Conservation (phyloP, 257 asterid species). For the Cynanchum wilfordii region DNA sequence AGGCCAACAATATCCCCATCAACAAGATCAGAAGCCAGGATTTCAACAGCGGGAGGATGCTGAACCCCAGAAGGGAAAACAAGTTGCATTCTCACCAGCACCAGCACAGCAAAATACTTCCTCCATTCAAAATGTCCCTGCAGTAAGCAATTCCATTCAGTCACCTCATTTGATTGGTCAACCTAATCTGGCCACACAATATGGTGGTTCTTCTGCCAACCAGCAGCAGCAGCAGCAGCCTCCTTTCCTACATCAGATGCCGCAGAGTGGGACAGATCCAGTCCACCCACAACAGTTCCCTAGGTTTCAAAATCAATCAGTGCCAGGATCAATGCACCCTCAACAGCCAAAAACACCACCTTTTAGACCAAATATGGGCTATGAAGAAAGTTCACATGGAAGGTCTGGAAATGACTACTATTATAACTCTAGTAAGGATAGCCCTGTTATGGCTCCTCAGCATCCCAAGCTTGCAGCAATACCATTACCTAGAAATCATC, state of each 20-base stretch:
- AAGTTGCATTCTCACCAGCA: constrained; percentile 55
- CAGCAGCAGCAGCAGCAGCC: constrained; percentile 64
- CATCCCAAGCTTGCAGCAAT: constrained; percentile 82
- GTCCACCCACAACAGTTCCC: constrained; percentile 46
- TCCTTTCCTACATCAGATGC: constrained; percentile 34
- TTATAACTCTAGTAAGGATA: constrained; percentile 43
- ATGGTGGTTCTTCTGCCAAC: constrained; percentile 41
- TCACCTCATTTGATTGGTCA: constrained; percentile 40
- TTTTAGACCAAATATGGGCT: constrained; percentile 50
- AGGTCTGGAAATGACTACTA: constrained; percentile 59
- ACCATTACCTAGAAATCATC: constrained; percentile 66
- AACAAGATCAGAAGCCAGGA: constrained; percentile 56
- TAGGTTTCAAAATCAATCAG: constrained; percentile 57
- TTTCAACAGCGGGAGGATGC: constrained; percentile 47
- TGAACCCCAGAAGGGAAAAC: constrained; percentile 56
- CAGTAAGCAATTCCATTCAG: constrained; percentile 35
- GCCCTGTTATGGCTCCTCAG: constrained; percentile 41
- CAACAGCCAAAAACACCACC: constrained; percentile 51
- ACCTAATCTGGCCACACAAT: constrained; percentile 42
- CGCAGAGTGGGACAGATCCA: constrained; percentile 41
- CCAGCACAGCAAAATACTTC: constrained; percentile 49
- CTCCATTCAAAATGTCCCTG: constrained; percentile 38
- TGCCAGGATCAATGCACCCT: constrained; percentile 49
- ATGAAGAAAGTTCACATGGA: constrained; percentile 58
- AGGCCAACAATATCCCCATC: constrained; percentile 55